Evolutionary conservation across 305 asterid species (phyloP), one percentile per base, ranked within the genome.

Genomic region (Fraxinus paxiana): DNA sequence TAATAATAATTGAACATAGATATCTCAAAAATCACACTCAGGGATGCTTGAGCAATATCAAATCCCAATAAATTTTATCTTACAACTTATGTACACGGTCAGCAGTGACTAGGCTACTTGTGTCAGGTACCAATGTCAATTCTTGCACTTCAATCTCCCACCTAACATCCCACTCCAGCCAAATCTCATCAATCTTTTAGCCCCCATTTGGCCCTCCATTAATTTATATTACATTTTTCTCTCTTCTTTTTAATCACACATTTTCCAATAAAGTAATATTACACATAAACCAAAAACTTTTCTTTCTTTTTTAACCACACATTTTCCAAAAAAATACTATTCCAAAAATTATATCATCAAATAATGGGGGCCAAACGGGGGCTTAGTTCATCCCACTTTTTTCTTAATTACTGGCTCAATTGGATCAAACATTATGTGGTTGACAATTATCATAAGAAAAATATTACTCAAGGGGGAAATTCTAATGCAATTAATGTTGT

Each of bases 401-500:
- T 59, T 22, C 70, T 59, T 59, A 20, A 59, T 22, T 61, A 61
- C 70, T 59, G 70, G 31, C 70, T 22, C 70, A 8, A 61, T 61
- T 22, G 4, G 31, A 61, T 61, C 70, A 24, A 61, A 61, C 31
- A 22, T 22, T 10, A 18, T 56, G 69, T 20, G 30, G 30, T 3
- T 43, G 5, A 43, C 8, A 46, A 28, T 79, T 9, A 70, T 75
- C 43, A 30, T 30, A 28, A 1, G 74, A 12, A 67, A 30, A 12
- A 26, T 26, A 4, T 67, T 67, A 28, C 35, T 67, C 74, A 67
- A 43, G 5, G 20, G 20, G 37, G 38, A 28, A 80, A 15, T 7
- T 63, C 41, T 59, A 10, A 38, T 75, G 31, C 17, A 82, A 73
- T 48, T 54, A 0, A 54, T 77, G 74, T 73, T 69, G 61, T 76